phyloP scores from a whole-genome alignment of 1,139 yeast genomes.

The Hanseniaspora sp. region DNA sequence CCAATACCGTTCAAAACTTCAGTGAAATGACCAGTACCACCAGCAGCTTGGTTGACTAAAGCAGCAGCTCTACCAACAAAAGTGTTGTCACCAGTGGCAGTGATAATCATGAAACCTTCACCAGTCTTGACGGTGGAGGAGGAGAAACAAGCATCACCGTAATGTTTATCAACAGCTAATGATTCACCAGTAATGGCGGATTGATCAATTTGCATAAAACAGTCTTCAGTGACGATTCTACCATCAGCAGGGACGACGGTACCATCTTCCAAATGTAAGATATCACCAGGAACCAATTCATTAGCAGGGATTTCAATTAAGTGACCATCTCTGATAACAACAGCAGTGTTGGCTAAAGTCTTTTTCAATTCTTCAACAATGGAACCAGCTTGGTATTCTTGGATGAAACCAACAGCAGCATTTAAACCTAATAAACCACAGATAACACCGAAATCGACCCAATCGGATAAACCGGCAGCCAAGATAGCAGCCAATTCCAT shows the following conservation, averaged over 20 bases:
- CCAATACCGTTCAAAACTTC: slow-evolving; percentile 98
- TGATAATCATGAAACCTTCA: slow-evolving; percentile 90
- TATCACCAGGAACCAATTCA: slow-evolving; percentile 89
- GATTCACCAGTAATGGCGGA: slow-evolving; percentile 98
- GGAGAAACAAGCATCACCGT: slow-evolving; percentile 82
- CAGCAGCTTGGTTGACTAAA: slow-evolving; percentile 88
- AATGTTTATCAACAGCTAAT: slow-evolving; percentile 84
- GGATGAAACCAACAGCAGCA: slow-evolving; percentile 92
- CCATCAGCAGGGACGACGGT: slow-evolving; percentile 93
- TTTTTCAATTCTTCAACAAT: slow-evolving; percentile 91
- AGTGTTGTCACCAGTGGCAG: slow-evolving; percentile 90
- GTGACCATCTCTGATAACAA: slow-evolving; percentile 75
- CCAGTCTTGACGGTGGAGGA: slow-evolving; percentile 96
- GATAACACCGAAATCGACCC: slow-evolving; percentile 99
- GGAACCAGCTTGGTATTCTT: slow-evolving; percentile 96
- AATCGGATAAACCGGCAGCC: slow-evolving; percentile 97
- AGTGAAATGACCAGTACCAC: slow-evolving; percentile 92
- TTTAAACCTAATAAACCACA: slow-evolving; percentile 78
- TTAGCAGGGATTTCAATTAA: slow-evolving; percentile 62
- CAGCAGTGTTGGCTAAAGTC: slow-evolving; percentile 81
- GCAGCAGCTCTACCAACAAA: slow-evolving; percentile 96
- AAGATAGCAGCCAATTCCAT: slow-evolving; percentile 97
- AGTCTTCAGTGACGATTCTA: slow-evolving; percentile 78
- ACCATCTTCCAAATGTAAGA: slow-evolving; percentile 88
- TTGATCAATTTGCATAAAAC: slow-evolving; percentile 89